These are phyloP conservation scores for Adansonia madagascariensis DNA, from an alignment of 441 rosid species.

Conservation along the genomic window DNA sequence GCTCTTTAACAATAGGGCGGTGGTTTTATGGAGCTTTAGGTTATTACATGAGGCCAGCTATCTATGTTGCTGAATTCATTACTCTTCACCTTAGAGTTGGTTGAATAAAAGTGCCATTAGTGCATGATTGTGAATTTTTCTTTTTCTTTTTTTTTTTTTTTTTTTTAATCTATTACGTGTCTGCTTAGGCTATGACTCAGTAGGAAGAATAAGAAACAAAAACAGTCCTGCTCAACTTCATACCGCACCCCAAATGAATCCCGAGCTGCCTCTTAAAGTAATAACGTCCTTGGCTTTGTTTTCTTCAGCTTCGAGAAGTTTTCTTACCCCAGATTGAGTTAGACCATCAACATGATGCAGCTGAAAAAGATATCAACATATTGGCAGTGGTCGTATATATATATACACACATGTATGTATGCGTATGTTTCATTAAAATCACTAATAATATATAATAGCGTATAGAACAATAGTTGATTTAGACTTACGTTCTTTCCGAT, in stretches of 20 bases:
- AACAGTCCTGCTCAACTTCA: slow-evolving; percentile 38
- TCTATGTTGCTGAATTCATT: not conserved
- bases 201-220: not conserved
- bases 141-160: not conserved
- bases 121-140: not conserved
- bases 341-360: slow-evolving; percentile 92
- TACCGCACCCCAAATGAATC: slow-evolving; percentile 84
- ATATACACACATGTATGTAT: not conserved
- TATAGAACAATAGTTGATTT: slow-evolving; percentile 1
- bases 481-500: slow-evolving; percentile 75
- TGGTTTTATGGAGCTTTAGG: not conserved
- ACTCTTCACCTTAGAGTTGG: slow-evolving; percentile 6
- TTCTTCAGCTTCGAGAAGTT: slow-evolving; percentile 56
- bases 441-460: not conserved
- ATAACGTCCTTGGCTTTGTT: slow-evolving; percentile 46
- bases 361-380: slow-evolving; percentile 40
- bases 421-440: not conserved
- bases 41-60: not conserved
- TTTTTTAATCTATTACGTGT: not conserved
- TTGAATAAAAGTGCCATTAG: not conserved
- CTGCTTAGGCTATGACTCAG: not conserved
- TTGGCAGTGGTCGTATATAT: not conserved
- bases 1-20: not conserved
- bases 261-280: slow-evolving; percentile 71
- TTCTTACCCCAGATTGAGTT: slow-evolving; percentile 57